Evolutionary conservation across 352 stramenopile genomes (phyloP).

Genomic region (Globisporangium paroecandrum): DNA sequence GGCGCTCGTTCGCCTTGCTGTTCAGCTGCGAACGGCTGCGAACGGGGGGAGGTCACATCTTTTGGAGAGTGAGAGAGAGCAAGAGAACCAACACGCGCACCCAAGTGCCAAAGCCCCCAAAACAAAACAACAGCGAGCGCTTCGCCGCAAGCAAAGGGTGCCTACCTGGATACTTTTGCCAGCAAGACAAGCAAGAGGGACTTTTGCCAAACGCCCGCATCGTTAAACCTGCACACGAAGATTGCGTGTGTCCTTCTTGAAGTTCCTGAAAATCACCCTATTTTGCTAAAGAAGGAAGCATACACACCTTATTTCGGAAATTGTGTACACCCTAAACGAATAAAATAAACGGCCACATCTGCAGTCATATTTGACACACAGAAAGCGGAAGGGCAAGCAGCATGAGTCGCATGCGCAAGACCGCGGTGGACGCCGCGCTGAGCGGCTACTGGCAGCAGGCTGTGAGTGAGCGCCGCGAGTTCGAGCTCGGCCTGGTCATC

Average conservation of each 20-base stretch:
- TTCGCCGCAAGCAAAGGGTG: no score
- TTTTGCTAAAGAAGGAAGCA: neutral
- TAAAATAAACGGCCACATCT: neutral
- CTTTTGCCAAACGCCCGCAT: neutral
- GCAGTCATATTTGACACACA: neutral
- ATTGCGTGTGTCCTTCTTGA: neutral
- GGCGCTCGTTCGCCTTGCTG: neutral
- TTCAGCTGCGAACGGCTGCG: neutral
- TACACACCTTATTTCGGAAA: neutral
- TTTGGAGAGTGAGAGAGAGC: neutral
- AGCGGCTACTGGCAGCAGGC: constrained; percentile 23
- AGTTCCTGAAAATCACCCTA: neutral
- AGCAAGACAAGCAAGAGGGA: neutral
- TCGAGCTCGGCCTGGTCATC: constrained; percentile 61
- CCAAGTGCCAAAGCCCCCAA: neutral
- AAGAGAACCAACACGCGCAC: neutral
- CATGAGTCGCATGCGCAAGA: constrained; percentile 30
- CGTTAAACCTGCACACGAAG: neutral
- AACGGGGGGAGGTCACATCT: neutral
- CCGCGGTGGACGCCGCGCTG: constrained; percentile 30
- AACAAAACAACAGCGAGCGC: no score
- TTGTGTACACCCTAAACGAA: neutral
- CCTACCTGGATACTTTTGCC: neutral
- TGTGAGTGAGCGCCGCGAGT: constrained; percentile 22
- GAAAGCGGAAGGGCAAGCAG: constrained; percentile 5